Base-by-base conservation (phyloP, 2,329 filamentous ascomycete genomes). In the Alternaria gansuensis region DNA sequence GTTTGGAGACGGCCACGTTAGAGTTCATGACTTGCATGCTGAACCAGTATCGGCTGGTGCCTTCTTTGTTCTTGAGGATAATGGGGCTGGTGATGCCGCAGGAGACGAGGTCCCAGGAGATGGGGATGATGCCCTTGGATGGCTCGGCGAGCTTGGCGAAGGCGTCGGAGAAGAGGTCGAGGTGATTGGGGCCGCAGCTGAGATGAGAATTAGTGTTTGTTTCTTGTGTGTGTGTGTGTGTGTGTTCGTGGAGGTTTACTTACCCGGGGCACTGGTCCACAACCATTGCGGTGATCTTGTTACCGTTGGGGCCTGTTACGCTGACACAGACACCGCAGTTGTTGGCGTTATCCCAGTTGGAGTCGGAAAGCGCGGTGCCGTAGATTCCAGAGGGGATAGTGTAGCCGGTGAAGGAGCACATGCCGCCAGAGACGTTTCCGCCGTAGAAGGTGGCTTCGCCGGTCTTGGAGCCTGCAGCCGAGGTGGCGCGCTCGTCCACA, bases 1-100 rank as follows among this genome's bases (percentile, higher is more conserved):
- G 79, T 62, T 77, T 81, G 52, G 79, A 67, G 39, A 89, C 81
- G 14, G 82, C 80, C 59, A 84, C 79, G 71, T 87, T 88, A 67
- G 84, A 78, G 75, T 89, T 89, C 67, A 88, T 80, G 41, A 89
- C 86, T 73, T 90, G 88, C 81, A 87, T 87, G 46, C 80, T 81
- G 77, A 87, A 86, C 83, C 84, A 86, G 73, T 81, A 81, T 29
- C 75, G 69, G 4, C 81, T 83, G 3, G 82, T 81, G 24, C 82
- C 82, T 23, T 79, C 77, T 71, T 87, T 86, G 76, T 84, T 84
- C 73, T 82, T 80, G 24, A 87, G 77, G 44, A 78, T 65, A 9
- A 87, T 73, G 1, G 83, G 81, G 0, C 77, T 74, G 46, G 79
- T 79, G 67, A 86, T 83, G 41, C 81, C 82, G 67, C 85, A 87